Evolutionary conservation across 495 filamentous ascomycete genomes (phyloP), one percentile per base, ranked within the genome.

Genomic region (Penicillium parvum): DNA sequence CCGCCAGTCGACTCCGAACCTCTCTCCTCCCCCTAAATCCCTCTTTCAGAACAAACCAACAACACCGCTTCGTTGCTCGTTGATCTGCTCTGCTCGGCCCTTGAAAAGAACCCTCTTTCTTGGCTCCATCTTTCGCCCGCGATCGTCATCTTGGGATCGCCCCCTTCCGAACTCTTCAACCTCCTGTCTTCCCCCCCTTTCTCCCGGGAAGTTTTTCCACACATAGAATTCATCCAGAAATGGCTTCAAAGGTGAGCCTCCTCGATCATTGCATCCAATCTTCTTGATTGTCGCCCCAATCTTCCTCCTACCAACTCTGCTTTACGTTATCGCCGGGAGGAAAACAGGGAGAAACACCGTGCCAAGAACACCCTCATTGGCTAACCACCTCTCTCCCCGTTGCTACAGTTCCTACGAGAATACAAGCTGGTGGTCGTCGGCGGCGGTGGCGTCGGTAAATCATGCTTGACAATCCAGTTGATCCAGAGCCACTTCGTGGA

Each of bases 401-500:
- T 10, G 32, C n/a, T n/a, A n/a, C 36, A 97, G 88, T 96, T 96
- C 68, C 77, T 96, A 55, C 79, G 92, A 82, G 92, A 98, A 72
- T 98, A 98, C 74, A 98, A 98, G 73, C 71, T 98, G 61, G 92
- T 98, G 20, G 92, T 98, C 14, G 92, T 98, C 34, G 92, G 92
- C 56, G 92, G 92, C 53, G 92, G 92, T 77, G 92, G 92, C 58
- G 92, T 98, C 47, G 92, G 92, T 67, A 98, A 98, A 73, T 97
- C 94, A 35, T 98, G 92, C 75, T 80, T 98, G 75, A 98, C 92
- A 19, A 98, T 98, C 63, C 92, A 96, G 75, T 78, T 98, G 73
- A 97, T 97, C 65, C 92, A 98, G 71, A 88, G 83, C 55, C 92
- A 98, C 64, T 98, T 98, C 73, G 90, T 98, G 57, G 92, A 98